Evolutionary conservation across 495 filamentous ascomycete genomes (phyloP), one percentile per base, ranked within the genome.

Genomic region (Penicillium herquei): DNA sequence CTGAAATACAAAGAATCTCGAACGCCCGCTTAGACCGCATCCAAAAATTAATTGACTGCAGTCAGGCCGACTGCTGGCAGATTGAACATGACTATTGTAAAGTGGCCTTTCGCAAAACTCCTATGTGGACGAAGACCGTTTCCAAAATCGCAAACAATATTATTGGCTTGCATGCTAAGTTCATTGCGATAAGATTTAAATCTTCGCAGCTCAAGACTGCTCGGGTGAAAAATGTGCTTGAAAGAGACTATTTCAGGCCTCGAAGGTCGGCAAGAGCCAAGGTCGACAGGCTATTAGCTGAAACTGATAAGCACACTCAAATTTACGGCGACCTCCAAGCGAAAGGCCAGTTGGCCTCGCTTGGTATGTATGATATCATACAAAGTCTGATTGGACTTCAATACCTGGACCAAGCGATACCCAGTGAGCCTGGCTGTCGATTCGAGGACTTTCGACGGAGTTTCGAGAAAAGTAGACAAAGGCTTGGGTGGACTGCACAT

Each of bases 51-150:
- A 9, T 67, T n/a, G 13, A 11, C 8, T 14, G 56, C n/a, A 54
- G 30, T 13, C 11, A 51, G 7, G 26, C 26, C 7, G 14, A 1
- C 4, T 12, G 17, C 31, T 18, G 14, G 18, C 32, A 16, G 6
- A 31, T 67, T 14, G 64, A 62, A 18, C 44, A 61, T 45, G 46
- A 60, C 13, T 69, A 57, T 45, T 67, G 64, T 51, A 43, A 47
- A 7, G 41, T 54, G 32, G 58, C 17, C 1, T 67, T 62, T 16
- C 10, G 7, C 17, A 7, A 4, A 10, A 46, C 34, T 16, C 47
- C 59, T 37, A 11, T 21, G 16, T 54, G 45, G 49, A 44, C 17
- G 31, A 39, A 14, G 11, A 3, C 48, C 7, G 13, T 63, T 11
- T 33, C 32, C 14, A 21, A 30, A 11, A 17, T 34, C 7, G 31